These are phyloP conservation scores for Trichoderma gracile DNA, from an alignment of 2,329 filamentous ascomycete species.

Conservation along the genomic window DNA sequence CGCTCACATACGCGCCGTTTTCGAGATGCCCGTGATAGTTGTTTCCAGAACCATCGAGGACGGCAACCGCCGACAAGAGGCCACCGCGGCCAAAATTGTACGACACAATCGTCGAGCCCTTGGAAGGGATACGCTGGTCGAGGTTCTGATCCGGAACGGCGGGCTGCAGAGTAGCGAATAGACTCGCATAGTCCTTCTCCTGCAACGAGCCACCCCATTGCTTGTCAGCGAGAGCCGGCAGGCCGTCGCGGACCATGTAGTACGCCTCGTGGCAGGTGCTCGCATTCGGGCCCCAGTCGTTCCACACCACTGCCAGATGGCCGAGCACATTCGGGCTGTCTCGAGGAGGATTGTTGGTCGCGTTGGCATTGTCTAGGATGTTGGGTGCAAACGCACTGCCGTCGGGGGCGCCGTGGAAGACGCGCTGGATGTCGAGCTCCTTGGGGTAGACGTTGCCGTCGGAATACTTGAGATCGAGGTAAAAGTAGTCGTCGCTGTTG, in stretches of 20 bases:
- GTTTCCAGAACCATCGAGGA: conserved; percentile 30
- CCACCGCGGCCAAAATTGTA: conserved; percentile 31
- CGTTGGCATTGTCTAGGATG: conserved; percentile 30
- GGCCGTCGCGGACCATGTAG: conserved; percentile 29
- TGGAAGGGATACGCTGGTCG: conserved; percentile 29
- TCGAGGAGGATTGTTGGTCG: conserved; percentile 29
- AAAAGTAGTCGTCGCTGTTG: conserved; percentile 31
- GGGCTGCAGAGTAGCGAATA: conserved; percentile 30
- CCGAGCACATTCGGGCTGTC: conserved; percentile 29
- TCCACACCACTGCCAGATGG: conserved; percentile 32
- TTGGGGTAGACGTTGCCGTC: conserved; percentile 31
- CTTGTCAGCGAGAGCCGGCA: conserved; percentile 32
- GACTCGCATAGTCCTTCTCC: conserved; percentile 23
- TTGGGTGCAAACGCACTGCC: conserved; percentile 30
- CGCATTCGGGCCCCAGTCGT: conserved; percentile 32
- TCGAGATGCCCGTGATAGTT: conserved; percentile 27
- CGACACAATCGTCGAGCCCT: conserved; percentile 27
- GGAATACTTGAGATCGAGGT: conserved; percentile 31
- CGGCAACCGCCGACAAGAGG: conserved; percentile 32
- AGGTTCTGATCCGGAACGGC: conserved; percentile 31
- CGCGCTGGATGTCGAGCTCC: conserved; percentile 28
- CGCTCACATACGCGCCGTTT: conserved; percentile 36
- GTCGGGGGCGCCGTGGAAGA: conserved; percentile 28
- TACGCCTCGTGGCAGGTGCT: conserved; percentile 32
- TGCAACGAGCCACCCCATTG: conserved; percentile 32